Base-by-base conservation (phyloP, 192 early-diverging fungal genomes). In the Phycomyces nitens region DNA sequence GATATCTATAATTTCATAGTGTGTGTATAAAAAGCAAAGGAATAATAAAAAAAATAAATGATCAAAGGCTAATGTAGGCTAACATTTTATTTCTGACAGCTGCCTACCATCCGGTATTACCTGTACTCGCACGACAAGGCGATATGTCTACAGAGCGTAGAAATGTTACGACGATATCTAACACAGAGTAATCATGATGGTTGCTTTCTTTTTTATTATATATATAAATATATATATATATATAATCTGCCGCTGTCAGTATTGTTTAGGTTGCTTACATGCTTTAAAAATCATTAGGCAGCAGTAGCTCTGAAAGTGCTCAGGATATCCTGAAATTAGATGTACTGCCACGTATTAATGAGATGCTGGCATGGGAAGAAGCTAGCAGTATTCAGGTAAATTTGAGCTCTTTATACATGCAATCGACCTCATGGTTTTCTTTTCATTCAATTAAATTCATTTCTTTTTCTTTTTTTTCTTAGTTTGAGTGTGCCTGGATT, bases 401-500 rank as follows among this genome's bases (percentile, higher is more conserved):
- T 8, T 22, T 20, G 14, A 8, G 2, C 40, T 41, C 22, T 44
- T 18, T 0, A 15, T 24, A 34, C 27, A 16, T 53, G 8, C 22
- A 29, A 16, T 2, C 6, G 24, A 44, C 24, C 11, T 26, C 10
- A 0, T 43, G 18, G n/a, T 23, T 40, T 49, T 23, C 42, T 23
- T 18, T 38, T 49, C 40, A 29, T 43, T 62, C 34, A 50, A 14
- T 26, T 27, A 26, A 24, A 52, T 10, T 51, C 21, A 39, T 41
- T 12, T 9, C 43, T 26, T 51, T 41, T 49, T 24, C 20, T 20
- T 51, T 50, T 20, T 29, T 20, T 65, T 0, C 41, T 2, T 64
- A 75, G 73, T 75, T 69, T 63, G 73, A 75, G 54, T 62, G 62
- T 56, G 65, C 68, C 11, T 75, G 73, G 73, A 63, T 75, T 26